Evolutionary conservation across 2,329 filamentous ascomycete species (phyloP).

Genomic region (Nannizziopsis barbatae): DNA sequence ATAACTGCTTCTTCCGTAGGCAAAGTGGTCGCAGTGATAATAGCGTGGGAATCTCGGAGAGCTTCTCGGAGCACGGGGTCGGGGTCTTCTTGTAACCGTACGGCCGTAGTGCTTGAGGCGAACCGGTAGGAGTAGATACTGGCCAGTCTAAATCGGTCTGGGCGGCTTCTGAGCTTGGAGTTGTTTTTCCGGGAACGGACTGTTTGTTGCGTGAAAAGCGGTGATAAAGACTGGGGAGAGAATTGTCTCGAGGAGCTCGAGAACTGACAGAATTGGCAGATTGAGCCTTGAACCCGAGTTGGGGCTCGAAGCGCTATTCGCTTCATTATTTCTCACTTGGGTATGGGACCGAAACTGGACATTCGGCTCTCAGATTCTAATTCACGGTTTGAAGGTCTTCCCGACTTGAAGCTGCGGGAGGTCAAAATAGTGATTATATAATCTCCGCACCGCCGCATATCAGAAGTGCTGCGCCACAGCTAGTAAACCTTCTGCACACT

Average conservation of each 20-base stretch:
- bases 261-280: constrained; percentile 33
- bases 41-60: constrained; percentile 20
- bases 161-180: not conserved
- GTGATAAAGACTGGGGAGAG: not conserved
- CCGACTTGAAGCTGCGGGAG: not conserved
- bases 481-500: not conserved
- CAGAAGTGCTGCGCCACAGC: not conserved
- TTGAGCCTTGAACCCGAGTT: constrained; percentile 20
- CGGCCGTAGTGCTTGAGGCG: constrained; percentile 1
- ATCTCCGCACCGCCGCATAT: constrained; percentile 9
- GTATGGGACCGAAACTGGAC: not conserved
- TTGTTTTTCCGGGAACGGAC: not conserved
- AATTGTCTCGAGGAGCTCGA: constrained; percentile 19
- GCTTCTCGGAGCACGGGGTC: constrained; percentile 25
- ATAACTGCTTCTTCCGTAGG: constrained; percentile 28
- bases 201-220: not conserved
- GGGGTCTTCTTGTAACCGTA: constrained; percentile 8
- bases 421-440: constrained; percentile 6
- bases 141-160: not conserved
- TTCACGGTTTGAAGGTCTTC: not conserved
- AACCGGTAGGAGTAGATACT: not conserved
- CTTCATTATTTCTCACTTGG: constrained; percentile 23
- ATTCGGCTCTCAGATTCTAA: not conserved
- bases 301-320: constrained; percentile 25
- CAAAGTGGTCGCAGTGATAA: constrained; percentile 24